phyloP scores from a whole-genome alignment of 192 early-diverging fungal genomes.

The Kappamyces sp. region DNA sequence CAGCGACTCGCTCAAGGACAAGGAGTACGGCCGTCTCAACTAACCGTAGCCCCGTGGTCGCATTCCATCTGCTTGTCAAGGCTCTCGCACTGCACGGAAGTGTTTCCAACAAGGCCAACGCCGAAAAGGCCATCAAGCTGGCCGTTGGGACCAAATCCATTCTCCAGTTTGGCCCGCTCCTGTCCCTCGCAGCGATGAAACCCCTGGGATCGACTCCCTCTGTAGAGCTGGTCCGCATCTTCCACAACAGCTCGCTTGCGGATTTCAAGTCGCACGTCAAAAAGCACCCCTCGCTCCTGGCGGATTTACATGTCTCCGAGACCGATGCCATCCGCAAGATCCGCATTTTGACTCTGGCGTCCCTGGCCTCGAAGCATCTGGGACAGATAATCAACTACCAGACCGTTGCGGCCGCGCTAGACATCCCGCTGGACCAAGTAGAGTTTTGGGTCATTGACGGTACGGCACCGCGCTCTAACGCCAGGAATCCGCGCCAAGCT shows the following conservation, averaged over 20 bases:
- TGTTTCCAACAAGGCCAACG: constrained; percentile 41
- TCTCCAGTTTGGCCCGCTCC: constrained; percentile 74
- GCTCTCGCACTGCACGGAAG: constrained; percentile 9
- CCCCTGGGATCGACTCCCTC: constrained; percentile 47
- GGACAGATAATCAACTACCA: constrained; percentile 64
- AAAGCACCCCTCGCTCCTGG: constrained; percentile 47
- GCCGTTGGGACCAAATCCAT: constrained; percentile 62
- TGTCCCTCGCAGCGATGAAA: constrained; percentile 59
- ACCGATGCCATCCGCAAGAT: constrained; percentile 73
- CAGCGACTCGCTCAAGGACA: constrained; percentile 55
- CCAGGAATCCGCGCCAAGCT: constrained; percentile 77
- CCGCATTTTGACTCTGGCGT: constrained; percentile 75
- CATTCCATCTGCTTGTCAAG: constrained; percentile 1
- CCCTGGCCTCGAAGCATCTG: constrained; percentile 66
- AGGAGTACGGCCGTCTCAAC: constrained; percentile 19
- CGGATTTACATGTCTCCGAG: constrained; percentile 43
- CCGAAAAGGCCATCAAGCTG: constrained; percentile 58
- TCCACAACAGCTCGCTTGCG: constrained; percentile 59
- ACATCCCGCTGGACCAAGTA: constrained; percentile 72
- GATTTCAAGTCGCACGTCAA: constrained; percentile 58
- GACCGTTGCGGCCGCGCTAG: constrained; percentile 67
- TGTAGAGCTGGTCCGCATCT: constrained; percentile 66
- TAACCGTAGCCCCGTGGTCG: background rate
- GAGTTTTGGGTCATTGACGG: constrained; percentile 95
- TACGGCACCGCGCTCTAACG: constrained; percentile 3